Percentiles rank a stretch among this genome's conserved stretches.
Evolutionary conservation across 495 filamentous ascomycete species (phyloP).

Genomic region (Platismatia glauca): DNA sequence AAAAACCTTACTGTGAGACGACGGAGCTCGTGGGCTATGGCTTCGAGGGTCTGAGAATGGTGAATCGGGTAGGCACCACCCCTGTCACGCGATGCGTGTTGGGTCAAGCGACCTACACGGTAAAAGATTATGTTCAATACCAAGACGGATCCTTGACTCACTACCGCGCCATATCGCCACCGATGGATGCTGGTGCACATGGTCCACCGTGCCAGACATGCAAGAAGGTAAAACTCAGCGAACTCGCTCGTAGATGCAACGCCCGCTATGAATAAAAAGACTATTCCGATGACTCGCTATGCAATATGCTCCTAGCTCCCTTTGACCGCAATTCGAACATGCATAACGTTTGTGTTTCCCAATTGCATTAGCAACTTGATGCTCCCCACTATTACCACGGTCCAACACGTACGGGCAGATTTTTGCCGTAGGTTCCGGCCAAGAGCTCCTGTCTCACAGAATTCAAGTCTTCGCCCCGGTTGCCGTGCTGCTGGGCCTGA

Average conservation of each 20-base stretch:
- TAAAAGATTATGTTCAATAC: background rate
- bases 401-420: constrained; percentile 60
- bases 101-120: background rate
- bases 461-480: constrained; percentile 41
- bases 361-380: background rate
- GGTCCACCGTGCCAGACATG: background rate
- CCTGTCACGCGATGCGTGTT: background rate
- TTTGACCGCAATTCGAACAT: background rate
- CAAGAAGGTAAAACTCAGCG: background rate
- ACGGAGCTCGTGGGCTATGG: background rate
- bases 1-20: background rate
- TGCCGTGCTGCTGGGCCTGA: constrained; percentile 37
- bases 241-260: background rate
- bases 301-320: background rate
- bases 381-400: constrained; percentile 45
- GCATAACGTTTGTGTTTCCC: background rate
- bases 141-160: background rate
- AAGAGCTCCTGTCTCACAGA: constrained; percentile 74
- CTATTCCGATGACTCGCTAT: constrained; percentile 4
- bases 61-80: background rate
- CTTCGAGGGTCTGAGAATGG: too few relatives aligned
- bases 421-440: constrained; percentile 65
- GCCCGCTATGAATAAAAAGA: background rate
- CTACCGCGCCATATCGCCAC: background rate
- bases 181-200: background rate